A percentile compares a stretch with the other conserved stretches of the same genome.
phyloP scores from a whole-genome alignment of 257 asterid genomes.

The Penstemon davidsonii region DNA sequence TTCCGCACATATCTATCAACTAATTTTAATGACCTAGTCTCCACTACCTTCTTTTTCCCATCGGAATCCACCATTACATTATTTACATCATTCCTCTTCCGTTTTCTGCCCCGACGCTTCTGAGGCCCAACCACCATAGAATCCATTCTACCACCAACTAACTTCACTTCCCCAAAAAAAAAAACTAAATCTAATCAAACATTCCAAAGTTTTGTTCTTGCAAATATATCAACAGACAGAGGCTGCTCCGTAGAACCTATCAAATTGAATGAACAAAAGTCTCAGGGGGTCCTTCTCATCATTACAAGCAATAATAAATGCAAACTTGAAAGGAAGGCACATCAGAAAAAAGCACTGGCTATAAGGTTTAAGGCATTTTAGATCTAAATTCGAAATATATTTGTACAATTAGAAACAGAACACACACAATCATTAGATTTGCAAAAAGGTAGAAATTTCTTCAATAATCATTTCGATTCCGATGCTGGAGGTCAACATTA shows the following conservation, averaged over 20 bases:
- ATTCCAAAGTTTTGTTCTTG: constrained; percentile 1
- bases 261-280: constrained; percentile 28
- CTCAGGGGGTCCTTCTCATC: constrained; percentile 23
- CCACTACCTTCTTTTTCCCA: constrained; percentile 49
- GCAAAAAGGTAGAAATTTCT: constrained; percentile 11
- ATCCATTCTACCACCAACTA: constrained; percentile 46
- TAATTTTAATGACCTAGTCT: constrained; percentile 44
- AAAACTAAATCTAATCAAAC: constrained; percentile 25
- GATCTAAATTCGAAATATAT: constrained; percentile 18
- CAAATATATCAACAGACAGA: constrained; percentile 19
- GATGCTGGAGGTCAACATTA: constrained; percentile 26
- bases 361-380: constrained; percentile 4
- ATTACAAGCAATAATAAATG: background rate
- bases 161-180: constrained; percentile 29
- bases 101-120: constrained; percentile 68
- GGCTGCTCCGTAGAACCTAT: constrained; percentile 29
- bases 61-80: constrained; percentile 41
- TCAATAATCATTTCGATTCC: constrained; percentile 18
- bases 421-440: background rate
- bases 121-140: constrained; percentile 32
- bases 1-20: constrained; percentile 70
- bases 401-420: background rate
- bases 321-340: background rate
- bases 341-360: background rate
- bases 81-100: constrained; percentile 52